A percentile compares a stretch with the other conserved stretches of the same genome.
phyloP scores from a whole-genome alignment of 495 filamentous ascomycete genomes.

The Xylaria castorea region DNA sequence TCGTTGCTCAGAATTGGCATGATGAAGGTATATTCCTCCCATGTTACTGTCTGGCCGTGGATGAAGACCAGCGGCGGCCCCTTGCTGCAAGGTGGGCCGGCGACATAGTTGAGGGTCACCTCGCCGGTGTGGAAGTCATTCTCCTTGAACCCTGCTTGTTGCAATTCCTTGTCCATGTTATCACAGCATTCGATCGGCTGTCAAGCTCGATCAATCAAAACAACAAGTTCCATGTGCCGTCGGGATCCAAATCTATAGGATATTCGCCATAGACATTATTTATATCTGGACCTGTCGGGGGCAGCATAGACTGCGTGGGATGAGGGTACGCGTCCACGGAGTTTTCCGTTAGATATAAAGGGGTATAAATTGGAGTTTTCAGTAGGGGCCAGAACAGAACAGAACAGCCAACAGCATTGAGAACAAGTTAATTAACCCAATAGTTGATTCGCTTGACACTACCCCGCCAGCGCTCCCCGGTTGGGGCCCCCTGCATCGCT shows the following conservation, averaged over 20 bases:
- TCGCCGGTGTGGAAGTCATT: not conserved
- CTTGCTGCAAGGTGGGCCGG: not conserved
- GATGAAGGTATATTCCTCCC: conserved; percentile 2
- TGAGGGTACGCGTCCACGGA: conserved; percentile 1
- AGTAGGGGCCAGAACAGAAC: not conserved
- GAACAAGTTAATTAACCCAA: not conserved
- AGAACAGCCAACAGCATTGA: too few species aligned
- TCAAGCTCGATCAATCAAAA: not conserved
- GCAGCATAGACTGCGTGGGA: not conserved
- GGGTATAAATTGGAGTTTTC: not conserved
- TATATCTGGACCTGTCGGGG: not conserved
- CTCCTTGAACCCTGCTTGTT: conserved; percentile 4
- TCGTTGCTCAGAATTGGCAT: not conserved
- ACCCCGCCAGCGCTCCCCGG: not conserved
- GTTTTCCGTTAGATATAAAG: not conserved
- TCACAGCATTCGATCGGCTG: not conserved
- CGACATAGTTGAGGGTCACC: not conserved
- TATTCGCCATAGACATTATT: not conserved
- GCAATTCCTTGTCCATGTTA: not conserved
- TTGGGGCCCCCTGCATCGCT: too few species aligned
- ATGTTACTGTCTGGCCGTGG: not conserved
- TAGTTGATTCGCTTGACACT: not conserved
- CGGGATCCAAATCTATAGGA: not conserved
- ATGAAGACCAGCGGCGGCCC: conserved; percentile 6
- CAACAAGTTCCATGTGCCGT: not conserved